Percentiles rank a stretch among this genome's conserved stretches.
phyloP scores from a whole-genome alignment of 2,329 filamentous ascomycete species.

The Drechslera avenae region DNA sequence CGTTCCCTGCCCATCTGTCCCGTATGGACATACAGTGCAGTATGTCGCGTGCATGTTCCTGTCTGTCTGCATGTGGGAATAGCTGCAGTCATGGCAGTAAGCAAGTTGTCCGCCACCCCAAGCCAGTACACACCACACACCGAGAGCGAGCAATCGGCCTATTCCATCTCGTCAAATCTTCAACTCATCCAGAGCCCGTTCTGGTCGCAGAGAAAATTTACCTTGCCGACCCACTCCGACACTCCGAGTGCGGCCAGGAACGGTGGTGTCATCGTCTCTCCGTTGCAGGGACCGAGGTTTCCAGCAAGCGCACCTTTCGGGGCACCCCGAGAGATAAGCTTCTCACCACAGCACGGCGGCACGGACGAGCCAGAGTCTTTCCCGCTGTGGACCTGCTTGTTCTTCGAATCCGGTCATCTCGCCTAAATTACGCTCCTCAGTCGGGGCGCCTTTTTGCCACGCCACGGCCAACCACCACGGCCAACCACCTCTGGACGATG shows the following conservation, averaged over 20 bases:
- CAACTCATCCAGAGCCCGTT: neutral
- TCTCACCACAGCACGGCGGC: conserved; percentile 5
- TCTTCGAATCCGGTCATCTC: conserved; percentile 7
- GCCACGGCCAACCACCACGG: conserved; percentile 9
- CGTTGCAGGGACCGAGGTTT: conserved; percentile 9
- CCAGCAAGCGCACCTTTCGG: neutral
- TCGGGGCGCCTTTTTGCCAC: conserved; percentile 4
- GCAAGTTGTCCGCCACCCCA: neutral
- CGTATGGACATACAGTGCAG: too few species aligned
- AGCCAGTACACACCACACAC: neutral
- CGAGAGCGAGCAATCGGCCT: conserved; percentile 4
- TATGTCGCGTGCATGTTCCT: neutral
- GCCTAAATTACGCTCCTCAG: conserved; percentile 11
- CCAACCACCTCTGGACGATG: neutral
- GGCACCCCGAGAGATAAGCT: conserved; percentile 11
- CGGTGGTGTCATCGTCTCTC: neutral
- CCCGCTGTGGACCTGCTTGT: conserved; percentile 15
- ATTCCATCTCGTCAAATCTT: neutral
- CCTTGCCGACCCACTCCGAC: conserved; percentile 12
- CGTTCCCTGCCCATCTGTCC: neutral
- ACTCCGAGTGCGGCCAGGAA: conserved; percentile 3
- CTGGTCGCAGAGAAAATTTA: conserved; percentile 17
- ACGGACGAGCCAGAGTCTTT: conserved; percentile 4
- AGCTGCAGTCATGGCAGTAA: conserved; percentile 2
- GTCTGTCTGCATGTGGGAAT: too few species aligned